Conservation (phyloP, 164 flowering plant species). For the grape (Vitis vinifera) region ASM3070453v1 NC_081823.1:5009001-5009500, state of each 20-base stretch:
- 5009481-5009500: constrained; percentile 71
- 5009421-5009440: constrained; percentile 64
- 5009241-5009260: constrained; percentile 9
- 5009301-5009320: constrained; percentile 7
- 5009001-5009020: no score
- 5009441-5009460: constrained; percentile 57
- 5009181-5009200: constrained; percentile 17
- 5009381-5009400: constrained; percentile 54
- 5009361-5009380: constrained; percentile 23
- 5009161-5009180: constrained; percentile 7
- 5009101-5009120: constrained; percentile 9
- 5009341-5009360: neutral
- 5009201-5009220: constrained; percentile 21
- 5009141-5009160: constrained; percentile 18
- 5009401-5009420: constrained; percentile 83
- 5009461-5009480: constrained; percentile 61
- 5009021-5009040: no score
- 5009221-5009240: constrained; percentile 33
- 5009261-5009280: neutral
- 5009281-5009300: neutral
- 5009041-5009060: no score
- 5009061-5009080: neutral
- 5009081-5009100: constrained; percentile 11
- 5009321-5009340: constrained; percentile 86
- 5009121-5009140: constrained; percentile 11